A percentile compares a stretch with the other conserved stretches of the same genome.
Evolutionary conservation across 257 asterid genomes (phyloP).

Genomic region (Leptodermis oblonga): DNA sequence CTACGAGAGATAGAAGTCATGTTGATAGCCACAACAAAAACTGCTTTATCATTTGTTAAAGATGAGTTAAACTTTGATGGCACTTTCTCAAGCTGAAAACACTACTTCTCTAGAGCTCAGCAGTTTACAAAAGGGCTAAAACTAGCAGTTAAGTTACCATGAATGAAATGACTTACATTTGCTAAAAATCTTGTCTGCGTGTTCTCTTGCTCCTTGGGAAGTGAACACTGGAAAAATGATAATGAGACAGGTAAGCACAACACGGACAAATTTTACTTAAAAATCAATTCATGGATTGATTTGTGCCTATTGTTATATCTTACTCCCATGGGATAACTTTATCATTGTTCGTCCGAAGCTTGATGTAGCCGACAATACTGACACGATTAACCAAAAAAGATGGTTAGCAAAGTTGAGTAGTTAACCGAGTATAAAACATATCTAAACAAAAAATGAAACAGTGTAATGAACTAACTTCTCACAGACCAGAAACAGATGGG

Average conservation of each 20-base stretch:
- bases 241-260: conserved; percentile 19
- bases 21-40: not conserved
- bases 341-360: conserved; percentile 69
- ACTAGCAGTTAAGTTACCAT: conserved; percentile 5
- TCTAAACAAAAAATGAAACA: not conserved
- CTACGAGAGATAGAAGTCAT: not conserved
- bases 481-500: conserved; percentile 89
- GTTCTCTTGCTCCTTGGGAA: conserved; percentile 46
- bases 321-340: conserved; percentile 56
- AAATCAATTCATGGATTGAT: not conserved
- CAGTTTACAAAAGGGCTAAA: not conserved
- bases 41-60: not conserved
- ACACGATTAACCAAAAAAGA: conserved; percentile 16
- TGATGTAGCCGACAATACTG: conserved; percentile 81
- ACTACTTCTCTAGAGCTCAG: not conserved
- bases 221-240: conserved; percentile 42
- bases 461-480: not conserved
- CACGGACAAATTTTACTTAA: not conserved
- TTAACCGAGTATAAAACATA: not conserved
- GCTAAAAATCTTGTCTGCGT: conserved; percentile 37
- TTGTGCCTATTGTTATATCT: conserved; percentile 21
- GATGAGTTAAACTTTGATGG: not conserved
- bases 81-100: not conserved
- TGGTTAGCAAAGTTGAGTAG: not conserved
- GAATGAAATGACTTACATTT: conserved; percentile 51